Base-by-base conservation (phyloP, 1,284 basidiomycete species). In the Fistulina hepatica region DNA sequence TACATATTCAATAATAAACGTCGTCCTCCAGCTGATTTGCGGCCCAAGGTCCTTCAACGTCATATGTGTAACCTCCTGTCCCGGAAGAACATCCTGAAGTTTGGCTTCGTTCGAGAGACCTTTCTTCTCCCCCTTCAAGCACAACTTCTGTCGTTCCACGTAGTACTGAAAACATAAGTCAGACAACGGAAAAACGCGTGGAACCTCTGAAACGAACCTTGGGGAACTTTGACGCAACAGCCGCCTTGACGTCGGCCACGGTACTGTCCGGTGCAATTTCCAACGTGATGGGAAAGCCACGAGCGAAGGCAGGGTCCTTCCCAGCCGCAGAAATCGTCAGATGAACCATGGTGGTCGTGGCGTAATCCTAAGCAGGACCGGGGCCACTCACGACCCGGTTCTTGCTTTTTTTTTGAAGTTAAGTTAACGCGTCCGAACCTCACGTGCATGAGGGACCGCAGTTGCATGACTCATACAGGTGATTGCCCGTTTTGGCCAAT, bases 1-100 rank as follows among this genome's bases (percentile, higher is more conserved):
- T 59, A 90, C 91, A 50, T 94, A 95, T 90, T 95, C 91, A 39
- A 84, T 67, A 33, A 94, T 55, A 57, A 86, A 95, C 15, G 94
- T 84, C 0, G 79, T 81, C 50, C 69, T 72, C 85, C 91, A 95
- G 42, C 76, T 72, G 36, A 93, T 66, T 58, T 97, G 93, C 12
- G 79, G 72, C 0, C 92, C 92, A 25, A 95, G 63, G 59, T 97
- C 92, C 59, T 94, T 94, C 46, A 92, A 67, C 19, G 73, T 56
- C 34, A 92, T 54, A 37, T 79, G 75, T 12, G 67, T 71, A 10
- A 69, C 73, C 19, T 76, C 69, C 8, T 51, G 52, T 6, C 88
- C 52, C 2, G 71, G 75, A 23, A 53, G 56, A 4, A 65, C 44
- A 3, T 31, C 28, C 28, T 31, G 9, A 13, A 74, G 71, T 19